phyloP scores from a whole-genome alignment of 345 rosid species.

The Noccaea caerulescens region DNA sequence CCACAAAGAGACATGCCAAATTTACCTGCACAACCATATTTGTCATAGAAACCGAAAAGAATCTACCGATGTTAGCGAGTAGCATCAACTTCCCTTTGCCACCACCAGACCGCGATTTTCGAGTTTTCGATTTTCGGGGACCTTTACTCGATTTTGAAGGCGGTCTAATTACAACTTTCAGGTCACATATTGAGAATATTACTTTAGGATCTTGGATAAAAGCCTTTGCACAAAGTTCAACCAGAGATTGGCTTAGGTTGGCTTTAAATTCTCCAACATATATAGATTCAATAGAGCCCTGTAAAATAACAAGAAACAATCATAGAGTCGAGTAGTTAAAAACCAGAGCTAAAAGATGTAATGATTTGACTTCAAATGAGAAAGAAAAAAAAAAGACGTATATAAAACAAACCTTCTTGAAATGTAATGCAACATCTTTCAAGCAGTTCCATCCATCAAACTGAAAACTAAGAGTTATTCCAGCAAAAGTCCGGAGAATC shows the following conservation, averaged over 20 bases:
- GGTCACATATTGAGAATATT: conserved; percentile 72
- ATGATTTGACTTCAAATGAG: neutral
- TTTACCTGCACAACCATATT: conserved; percentile 72
- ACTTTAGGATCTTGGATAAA: conserved; percentile 87
- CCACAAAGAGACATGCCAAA: neutral
- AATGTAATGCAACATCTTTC: conserved; percentile 72
- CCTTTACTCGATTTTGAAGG: conserved; percentile 62
- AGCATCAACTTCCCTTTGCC: conserved; percentile 90
- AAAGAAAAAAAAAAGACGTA: neutral
- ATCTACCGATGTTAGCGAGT: conserved; percentile 79
- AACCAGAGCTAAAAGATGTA: neutral
- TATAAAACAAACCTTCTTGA: conserved; percentile 63
- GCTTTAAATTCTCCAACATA: conserved; percentile 80
- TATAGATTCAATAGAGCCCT: conserved; percentile 92
- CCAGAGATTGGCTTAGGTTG: conserved; percentile 82
- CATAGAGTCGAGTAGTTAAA: neutral
- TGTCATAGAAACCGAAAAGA: conserved; percentile 80
- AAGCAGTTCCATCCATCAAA: conserved; percentile 90
- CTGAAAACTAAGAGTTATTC: conserved; percentile 72
- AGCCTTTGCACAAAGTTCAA: conserved; percentile 80
- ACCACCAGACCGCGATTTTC: conserved; percentile 47
- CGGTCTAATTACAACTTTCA: conserved; percentile 78
- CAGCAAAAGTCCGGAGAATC: conserved; percentile 61
- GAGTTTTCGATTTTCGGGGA: conserved; percentile 57
- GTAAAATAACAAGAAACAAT: conserved; percentile 29